These are phyloP conservation scores for Metschnikowia reukaufii DNA, from an alignment of 805 yeast genomes.

Conservation along the genomic window DNA sequence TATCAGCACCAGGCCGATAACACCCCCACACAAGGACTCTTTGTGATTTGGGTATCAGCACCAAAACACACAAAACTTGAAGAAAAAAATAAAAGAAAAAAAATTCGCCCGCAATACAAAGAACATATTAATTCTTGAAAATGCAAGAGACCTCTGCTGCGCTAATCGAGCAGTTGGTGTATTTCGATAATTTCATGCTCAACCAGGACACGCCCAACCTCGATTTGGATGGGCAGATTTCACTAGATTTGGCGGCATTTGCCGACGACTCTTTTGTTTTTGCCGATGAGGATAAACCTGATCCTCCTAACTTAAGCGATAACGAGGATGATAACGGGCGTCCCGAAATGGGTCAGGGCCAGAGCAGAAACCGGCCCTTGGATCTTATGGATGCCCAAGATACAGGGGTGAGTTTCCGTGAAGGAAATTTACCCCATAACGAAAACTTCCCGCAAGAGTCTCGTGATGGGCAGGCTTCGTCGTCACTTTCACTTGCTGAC, in stretches of 20 bases:
- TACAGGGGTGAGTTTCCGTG: background rate
- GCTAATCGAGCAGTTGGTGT: constrained; percentile 72
- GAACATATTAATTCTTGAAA: too few species aligned
- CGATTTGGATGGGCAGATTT: constrained; percentile 42
- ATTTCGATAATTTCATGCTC: constrained; percentile 69
- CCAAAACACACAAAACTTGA: background rate
- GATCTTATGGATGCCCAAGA: background rate
- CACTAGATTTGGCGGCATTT: constrained; percentile 70
- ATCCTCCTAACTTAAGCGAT: constrained; percentile 17
- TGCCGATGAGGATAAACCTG: constrained; percentile 78
- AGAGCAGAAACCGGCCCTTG: background rate
- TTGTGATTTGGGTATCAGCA: too few species aligned
- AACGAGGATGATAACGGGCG: constrained; percentile 14
- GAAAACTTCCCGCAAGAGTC: background rate
- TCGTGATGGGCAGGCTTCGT: background rate
- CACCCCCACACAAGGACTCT: too few species aligned
- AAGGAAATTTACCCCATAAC: background rate
- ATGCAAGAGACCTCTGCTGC: constrained; percentile 39
- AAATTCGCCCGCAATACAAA: background rate
- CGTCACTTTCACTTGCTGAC: background rate
- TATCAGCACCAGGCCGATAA: background rate
- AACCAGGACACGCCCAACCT: constrained; percentile 39
- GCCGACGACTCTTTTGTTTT: constrained; percentile 79
- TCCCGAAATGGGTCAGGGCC: background rate
- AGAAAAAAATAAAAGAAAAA: background rate